phyloP scores from a whole-genome alignment of 2,329 filamentous ascomycete species.

The Trichocomaceae sp. region DNA sequence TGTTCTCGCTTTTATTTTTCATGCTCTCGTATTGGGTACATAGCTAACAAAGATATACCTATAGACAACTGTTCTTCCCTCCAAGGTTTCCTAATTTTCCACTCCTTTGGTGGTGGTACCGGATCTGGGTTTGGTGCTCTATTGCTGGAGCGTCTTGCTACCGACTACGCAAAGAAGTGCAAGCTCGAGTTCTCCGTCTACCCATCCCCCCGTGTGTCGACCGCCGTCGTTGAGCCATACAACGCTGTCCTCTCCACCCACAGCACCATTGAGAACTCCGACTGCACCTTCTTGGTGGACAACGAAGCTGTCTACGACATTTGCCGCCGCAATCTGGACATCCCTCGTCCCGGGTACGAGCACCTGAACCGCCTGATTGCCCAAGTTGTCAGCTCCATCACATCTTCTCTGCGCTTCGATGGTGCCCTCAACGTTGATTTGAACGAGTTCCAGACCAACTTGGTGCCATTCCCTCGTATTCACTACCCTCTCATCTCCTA shows the following conservation, averaged over 20 bases:
- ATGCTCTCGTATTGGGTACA: too few species aligned
- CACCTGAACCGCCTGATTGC: slow-evolving; percentile 61
- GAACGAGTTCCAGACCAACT: slow-evolving; percentile 64
- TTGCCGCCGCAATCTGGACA: slow-evolving; percentile 58
- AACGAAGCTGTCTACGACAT: slow-evolving; percentile 65
- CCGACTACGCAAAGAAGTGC: slow-evolving; percentile 62
- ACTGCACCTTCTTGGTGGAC: slow-evolving; percentile 63
- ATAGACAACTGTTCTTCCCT: slow-evolving; percentile 62
- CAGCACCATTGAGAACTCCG: slow-evolving; percentile 61
- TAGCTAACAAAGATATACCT: background rate
- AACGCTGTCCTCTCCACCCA: slow-evolving; percentile 53
- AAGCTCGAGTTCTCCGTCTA: slow-evolving; percentile 63
- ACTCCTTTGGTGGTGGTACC: slow-evolving; percentile 62
- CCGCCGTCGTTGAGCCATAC: slow-evolving; percentile 63
- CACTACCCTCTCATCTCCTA: slow-evolving; percentile 62
- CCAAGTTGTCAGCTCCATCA: slow-evolving; percentile 62
- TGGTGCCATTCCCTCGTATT: slow-evolving; percentile 62
- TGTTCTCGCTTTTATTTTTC: slow-evolving; percentile 12
- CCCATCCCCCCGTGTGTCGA: slow-evolving; percentile 57
- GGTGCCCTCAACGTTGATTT: slow-evolving; percentile 62
- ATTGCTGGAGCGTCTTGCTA: slow-evolving; percentile 57
- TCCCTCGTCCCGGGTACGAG: slow-evolving; percentile 58
- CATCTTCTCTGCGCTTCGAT: slow-evolving; percentile 58
- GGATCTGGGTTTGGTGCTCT: slow-evolving; percentile 62
- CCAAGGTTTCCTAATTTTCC: slow-evolving; percentile 63